Percentiles rank a stretch among this genome's conserved stretches.
These are phyloP conservation scores for Fusarium floridanum DNA, from an alignment of 2,329 filamentous ascomycete genomes.

Conservation along the genomic window DNA sequence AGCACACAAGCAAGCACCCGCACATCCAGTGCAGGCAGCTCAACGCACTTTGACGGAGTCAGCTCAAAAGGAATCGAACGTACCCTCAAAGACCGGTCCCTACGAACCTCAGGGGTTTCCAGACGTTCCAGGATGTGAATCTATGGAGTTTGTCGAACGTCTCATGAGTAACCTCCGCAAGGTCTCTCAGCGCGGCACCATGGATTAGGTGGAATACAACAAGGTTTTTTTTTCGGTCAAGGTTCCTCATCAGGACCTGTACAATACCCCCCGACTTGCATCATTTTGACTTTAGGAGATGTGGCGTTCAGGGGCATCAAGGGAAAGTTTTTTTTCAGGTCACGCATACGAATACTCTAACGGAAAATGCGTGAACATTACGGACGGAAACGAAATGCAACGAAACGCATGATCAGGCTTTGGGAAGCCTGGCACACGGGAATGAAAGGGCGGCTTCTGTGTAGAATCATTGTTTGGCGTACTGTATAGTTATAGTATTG, in stretches of 20 bases:
- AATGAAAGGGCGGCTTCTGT: slow-evolving; percentile 21
- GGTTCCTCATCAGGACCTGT: slow-evolving; percentile 4
- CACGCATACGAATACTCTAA: slow-evolving; percentile 17
- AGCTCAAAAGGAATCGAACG: neutral
- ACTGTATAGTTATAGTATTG: slow-evolving; percentile 6
- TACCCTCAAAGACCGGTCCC: neutral
- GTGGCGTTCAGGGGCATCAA: slow-evolving; percentile 27
- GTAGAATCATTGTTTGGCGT: slow-evolving; percentile 22
- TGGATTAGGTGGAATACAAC: slow-evolving; percentile 8
- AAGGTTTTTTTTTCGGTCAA: neutral
- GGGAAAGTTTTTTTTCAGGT: neutral
- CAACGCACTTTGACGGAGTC: neutral
- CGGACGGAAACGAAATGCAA: slow-evolving; percentile 13
- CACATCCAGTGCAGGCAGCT: neutral
- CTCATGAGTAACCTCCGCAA: slow-evolving; percentile 66
- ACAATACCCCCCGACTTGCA: slow-evolving; percentile 24
- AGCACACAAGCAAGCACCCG: neutral
- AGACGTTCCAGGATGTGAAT: slow-evolving; percentile 58
- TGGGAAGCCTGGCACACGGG: slow-evolving; percentile 3
- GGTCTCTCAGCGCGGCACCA: slow-evolving; percentile 47
- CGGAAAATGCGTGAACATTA: neutral
- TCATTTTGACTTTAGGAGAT: slow-evolving; percentile 17
- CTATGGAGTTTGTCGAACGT: slow-evolving; percentile 64
- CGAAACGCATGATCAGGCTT: slow-evolving; percentile 13
- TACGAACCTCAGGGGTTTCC: slow-evolving; percentile 52